A percentile compares a stretch with the other conserved stretches of the same genome.
Conservation (phyloP, 2,329 filamentous ascomycete species). For the Hypoxylon sp. region DNA sequence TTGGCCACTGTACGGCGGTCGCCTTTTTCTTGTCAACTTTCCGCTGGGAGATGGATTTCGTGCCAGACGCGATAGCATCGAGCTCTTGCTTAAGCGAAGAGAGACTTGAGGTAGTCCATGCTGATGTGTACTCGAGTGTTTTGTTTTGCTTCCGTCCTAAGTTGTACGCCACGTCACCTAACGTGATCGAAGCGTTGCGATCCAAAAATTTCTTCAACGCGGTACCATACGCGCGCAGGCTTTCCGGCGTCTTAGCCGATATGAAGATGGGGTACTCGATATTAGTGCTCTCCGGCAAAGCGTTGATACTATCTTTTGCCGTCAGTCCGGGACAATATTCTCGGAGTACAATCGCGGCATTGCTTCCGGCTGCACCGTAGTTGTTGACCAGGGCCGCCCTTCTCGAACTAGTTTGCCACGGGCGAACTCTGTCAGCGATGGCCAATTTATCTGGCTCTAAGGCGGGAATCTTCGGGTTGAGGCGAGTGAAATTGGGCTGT, state of each 20-base stretch:
- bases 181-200: slow-evolving; percentile 11
- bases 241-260: slow-evolving; percentile 34
- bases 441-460: slow-evolving; percentile 40
- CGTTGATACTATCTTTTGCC: slow-evolving; percentile 3
- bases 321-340: slow-evolving; percentile 22
- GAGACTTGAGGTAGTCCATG: slow-evolving; percentile 17
- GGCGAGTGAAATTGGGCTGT: slow-evolving; percentile 45
- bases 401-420: slow-evolving; percentile 42
- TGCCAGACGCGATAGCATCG: slow-evolving; percentile 14
- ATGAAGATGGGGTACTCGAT: slow-evolving; percentile 35
- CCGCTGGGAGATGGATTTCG: slow-evolving; percentile 10
- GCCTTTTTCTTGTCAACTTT: slow-evolving; percentile 25
- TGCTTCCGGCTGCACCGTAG: slow-evolving; percentile 57
- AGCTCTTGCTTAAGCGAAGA: slow-evolving; percentile 12
- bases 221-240: slow-evolving; percentile 18
- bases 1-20: slow-evolving; percentile 13
- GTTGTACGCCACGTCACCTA: slow-evolving; percentile 22
- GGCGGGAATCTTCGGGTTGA: slow-evolving; percentile 52
- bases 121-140: slow-evolving; percentile 21
- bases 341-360: slow-evolving; percentile 51
- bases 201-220: slow-evolving; percentile 24
- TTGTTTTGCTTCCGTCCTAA: slow-evolving; percentile 28
- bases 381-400: slow-evolving; percentile 55
- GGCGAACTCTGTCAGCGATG: slow-evolving; percentile 44
- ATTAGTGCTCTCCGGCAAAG: slow-evolving; percentile 2